Conservation (phyloP, 2,329 filamentous ascomycete genomes). For the Shiraia bambusicola region DNA sequence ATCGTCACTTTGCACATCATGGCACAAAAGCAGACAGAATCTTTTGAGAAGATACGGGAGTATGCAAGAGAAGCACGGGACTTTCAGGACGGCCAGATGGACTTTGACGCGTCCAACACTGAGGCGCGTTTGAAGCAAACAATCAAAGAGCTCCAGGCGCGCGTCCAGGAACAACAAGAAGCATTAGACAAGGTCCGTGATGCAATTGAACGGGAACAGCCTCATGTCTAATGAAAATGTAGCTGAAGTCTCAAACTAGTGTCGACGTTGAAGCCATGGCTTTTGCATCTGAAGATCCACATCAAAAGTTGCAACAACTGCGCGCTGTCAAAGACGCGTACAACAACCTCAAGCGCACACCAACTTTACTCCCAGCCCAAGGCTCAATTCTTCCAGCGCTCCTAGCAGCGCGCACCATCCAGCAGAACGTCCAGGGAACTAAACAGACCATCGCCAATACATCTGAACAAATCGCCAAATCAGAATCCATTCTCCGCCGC, state of each 20-base stretch:
- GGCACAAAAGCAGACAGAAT: constrained; percentile 19
- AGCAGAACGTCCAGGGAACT: constrained; percentile 65
- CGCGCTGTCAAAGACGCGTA: constrained; percentile 65
- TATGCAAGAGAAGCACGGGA: constrained; percentile 26
- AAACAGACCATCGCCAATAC: constrained; percentile 57
- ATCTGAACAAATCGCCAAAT: constrained; percentile 43
- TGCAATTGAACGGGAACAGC: not conserved
- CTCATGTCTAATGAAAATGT: constrained; percentile 28
- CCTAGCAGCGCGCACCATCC: constrained; percentile 68
- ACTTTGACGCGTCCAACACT: constrained; percentile 46
- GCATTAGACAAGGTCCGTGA: constrained; percentile 49
- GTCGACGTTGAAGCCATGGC: constrained; percentile 28
- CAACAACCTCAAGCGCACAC: constrained; percentile 60
- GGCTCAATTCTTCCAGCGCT: constrained; percentile 71
- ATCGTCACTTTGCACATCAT: constrained; percentile 13
- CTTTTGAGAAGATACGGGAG: constrained; percentile 31
- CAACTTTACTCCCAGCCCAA: constrained; percentile 66
- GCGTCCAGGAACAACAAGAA: constrained; percentile 51
- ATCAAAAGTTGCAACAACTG: constrained; percentile 48
- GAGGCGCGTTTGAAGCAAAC: constrained; percentile 65
- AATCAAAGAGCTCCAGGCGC: constrained; percentile 64
- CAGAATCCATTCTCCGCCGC: constrained; percentile 44
- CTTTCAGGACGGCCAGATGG: constrained; percentile 37
- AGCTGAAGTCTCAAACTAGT: constrained; percentile 46
- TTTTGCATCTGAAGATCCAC: constrained; percentile 38